A percentile compares a stretch with the other conserved stretches of the same genome.
phyloP scores from a whole-genome alignment of 192 early-diverging fungal species.

The Paraglomus brasilianum region DNA sequence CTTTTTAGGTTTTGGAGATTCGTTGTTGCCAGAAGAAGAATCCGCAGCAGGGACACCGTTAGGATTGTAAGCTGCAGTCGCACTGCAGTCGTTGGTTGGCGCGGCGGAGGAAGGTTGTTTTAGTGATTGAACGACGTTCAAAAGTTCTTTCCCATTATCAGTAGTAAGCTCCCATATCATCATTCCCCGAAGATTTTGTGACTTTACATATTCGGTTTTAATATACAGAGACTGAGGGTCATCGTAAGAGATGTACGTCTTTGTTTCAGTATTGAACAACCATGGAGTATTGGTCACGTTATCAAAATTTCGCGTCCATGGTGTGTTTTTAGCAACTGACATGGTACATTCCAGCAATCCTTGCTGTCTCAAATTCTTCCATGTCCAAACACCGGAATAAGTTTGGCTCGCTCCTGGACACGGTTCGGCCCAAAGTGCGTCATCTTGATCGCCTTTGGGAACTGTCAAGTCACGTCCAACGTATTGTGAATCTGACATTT shows the following conservation, averaged over 20 bases:
- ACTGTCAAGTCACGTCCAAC: conserved; percentile 38
- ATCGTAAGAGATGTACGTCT: conserved; percentile 76
- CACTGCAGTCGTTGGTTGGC: conserved; percentile 28
- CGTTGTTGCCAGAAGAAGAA: no score
- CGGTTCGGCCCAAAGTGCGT: conserved; percentile 54
- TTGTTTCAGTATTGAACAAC: conserved; percentile 63
- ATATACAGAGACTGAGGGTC: conserved; percentile 62
- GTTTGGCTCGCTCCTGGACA: conserved; percentile 47
- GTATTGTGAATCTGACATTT: conserved; percentile 23
- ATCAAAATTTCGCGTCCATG: conserved; percentile 68
- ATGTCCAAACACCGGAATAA: conserved; percentile 66
- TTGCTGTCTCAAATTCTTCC: conserved; percentile 59
- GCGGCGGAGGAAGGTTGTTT: conserved; percentile 31
- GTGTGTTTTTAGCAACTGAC: conserved; percentile 36
- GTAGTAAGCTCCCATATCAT: conserved; percentile 59
- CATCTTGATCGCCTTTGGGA: conserved; percentile 52
- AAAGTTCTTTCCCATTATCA: conserved; percentile 41
- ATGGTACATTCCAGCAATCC: conserved; percentile 41
- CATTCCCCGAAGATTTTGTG: conserved; percentile 58
- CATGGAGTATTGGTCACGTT: conserved; percentile 63
- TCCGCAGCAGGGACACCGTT: neutral
- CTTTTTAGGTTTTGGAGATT: no score
- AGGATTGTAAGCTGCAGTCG: neutral
- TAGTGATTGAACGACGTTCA: conserved; percentile 35
- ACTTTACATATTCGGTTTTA: conserved; percentile 60